Conservation (phyloP, 768 basidiomycete genomes). For the Termitomyces sp. region DNA sequence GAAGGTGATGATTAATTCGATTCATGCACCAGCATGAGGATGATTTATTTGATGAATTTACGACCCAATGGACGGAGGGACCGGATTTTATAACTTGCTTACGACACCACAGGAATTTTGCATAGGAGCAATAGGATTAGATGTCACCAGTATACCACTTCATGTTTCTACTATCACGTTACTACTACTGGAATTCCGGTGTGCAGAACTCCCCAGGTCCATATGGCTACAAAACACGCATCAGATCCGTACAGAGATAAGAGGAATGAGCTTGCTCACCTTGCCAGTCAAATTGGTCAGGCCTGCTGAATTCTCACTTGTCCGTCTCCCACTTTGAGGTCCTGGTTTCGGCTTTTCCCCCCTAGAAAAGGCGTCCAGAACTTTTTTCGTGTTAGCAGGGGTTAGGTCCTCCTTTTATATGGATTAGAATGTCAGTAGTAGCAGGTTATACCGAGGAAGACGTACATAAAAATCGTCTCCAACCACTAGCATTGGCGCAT, state of each 20-base stretch:
- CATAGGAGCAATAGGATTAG: not conserved
- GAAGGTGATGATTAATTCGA: constrained; percentile 71
- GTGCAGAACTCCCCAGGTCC: constrained; percentile 89
- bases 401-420: constrained; percentile 71
- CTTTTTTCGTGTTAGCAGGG: constrained; percentile 67
- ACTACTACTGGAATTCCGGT: constrained; percentile 71
- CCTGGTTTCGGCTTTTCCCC: constrained; percentile 92
- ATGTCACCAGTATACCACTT: not conserved
- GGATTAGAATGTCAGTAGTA: constrained; percentile 9
- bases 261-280: constrained; percentile 36
- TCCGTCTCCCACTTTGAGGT: constrained; percentile 82
- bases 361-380: constrained; percentile 75
- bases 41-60: constrained; percentile 6
- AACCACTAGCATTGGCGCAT: constrained; percentile 95
- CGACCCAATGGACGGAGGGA: too few species aligned
- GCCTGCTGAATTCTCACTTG: constrained; percentile 92
- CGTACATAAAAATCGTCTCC: constrained; percentile 95
- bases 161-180: not conserved
- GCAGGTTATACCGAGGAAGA: not conserved
- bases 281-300: constrained; percentile 76
- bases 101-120: not conserved
- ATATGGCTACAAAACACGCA: constrained; percentile 62
- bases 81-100: not conserved
- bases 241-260: not conserved
- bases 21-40: not conserved